phyloP scores from a whole-genome alignment of 345 rosid species.

The Citrus maxima region DNA sequence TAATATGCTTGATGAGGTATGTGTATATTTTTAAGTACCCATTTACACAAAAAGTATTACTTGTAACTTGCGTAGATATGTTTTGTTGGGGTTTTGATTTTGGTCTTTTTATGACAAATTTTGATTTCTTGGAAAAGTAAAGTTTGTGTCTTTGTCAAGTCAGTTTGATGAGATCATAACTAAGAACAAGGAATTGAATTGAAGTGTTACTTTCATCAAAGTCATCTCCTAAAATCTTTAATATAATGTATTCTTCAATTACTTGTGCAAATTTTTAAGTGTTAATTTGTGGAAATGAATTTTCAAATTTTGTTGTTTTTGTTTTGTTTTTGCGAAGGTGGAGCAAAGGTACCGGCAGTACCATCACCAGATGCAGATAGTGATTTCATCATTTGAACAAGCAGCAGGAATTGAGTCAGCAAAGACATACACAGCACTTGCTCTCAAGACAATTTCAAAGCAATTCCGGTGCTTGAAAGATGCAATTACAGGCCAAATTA shows the following conservation, averaged over 20 bases:
- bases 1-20: slow-evolving; percentile 92
- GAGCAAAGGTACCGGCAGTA: slow-evolving; percentile 97
- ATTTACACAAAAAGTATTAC: background rate
- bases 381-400: slow-evolving; percentile 82
- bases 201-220: slow-evolving; percentile 10
- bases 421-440: slow-evolving; percentile 82
- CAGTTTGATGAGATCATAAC: slow-evolving; percentile 7
- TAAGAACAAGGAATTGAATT: background rate
- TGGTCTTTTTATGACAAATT: slow-evolving; percentile 3
- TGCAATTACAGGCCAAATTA: slow-evolving; percentile 80
- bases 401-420: slow-evolving; percentile 89
- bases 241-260: background rate
- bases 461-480: slow-evolving; percentile 93
- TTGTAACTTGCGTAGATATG: background rate
- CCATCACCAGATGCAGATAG: slow-evolving; percentile 93
- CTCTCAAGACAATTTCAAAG: slow-evolving; percentile 89
- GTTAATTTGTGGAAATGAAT: background rate
- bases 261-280: background rate
- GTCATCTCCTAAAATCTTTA: background rate
- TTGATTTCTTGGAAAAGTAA: slow-evolving; percentile 9
- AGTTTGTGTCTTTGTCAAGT: slow-evolving; percentile 21
- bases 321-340: slow-evolving; percentile 45
- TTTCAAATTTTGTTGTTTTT: background rate
- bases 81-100: slow-evolving; percentile 2
- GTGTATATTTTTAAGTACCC: background rate